Evolutionary conservation across 2,329 filamentous ascomycete genomes (phyloP), one percentile per base, ranked within the genome.

Genomic region (Penicillium sp.): DNA sequence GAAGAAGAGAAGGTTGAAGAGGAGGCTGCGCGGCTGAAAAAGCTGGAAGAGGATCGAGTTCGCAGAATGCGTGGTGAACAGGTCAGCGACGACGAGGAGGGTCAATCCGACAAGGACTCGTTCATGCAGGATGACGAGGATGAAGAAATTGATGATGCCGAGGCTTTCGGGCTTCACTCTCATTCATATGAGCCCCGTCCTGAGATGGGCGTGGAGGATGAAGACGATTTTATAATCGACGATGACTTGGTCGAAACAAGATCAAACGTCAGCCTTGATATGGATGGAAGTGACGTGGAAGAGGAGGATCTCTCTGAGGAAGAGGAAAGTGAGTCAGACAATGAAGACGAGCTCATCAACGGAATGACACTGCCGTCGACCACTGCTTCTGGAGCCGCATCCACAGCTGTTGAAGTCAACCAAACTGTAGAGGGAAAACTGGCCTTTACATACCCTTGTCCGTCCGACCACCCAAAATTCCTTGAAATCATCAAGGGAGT

Each of bases 161-260:
- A 75, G 42, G 75, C 77, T 43, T 86, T 85, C 62, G 82, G 82
- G 1, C 70, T 86, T 28, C 82, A 81, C 6, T 79, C 86, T 50
- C 69, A 64, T 39, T 61, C 62, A 24, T 63, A 62, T 35, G 66
- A 64, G 58, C 66, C 56, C 53, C 72, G 66, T 28, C 64, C 66
- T 32, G 72, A 76, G 23, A 62, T 90, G 15, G 88, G 84, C 5
- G 85, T 95, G 29, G 90, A 95, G 57, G 92, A 96, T 59, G 92
- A 97, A 66, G 92, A 97, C 61, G 89, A 96, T 60, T 97, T 97
- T 62, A 67, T 92, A 24, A 84, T 96, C 54, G 92, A 97, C 51
- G 88, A 93, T 54, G 87, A 95, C 63, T 78, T 97, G 13, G 80
- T 96, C 29, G 90, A 90, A 10, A 91, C 85, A 58, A 88, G 84